A percentile compares a stretch with the other conserved stretches of the same genome.
These are phyloP conservation scores for Aphanocladium album DNA, from an alignment of 2,329 filamentous ascomycete genomes.

Conservation along the genomic window DNA sequence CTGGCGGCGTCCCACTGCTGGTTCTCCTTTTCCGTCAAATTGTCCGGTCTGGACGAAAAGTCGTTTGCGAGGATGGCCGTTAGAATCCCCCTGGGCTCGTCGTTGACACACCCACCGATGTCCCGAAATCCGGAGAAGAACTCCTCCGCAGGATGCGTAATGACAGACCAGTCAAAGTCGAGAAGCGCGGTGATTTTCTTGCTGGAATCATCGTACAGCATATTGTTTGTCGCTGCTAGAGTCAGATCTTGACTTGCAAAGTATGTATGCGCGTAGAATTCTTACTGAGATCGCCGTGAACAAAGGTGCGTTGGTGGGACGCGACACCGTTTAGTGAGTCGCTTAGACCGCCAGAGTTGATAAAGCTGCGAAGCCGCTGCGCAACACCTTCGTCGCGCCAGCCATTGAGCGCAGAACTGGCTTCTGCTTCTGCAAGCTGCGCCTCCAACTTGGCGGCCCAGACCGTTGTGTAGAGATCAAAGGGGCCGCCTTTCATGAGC, in stretches of 20 bases:
- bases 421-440: slow-evolving; percentile 12
- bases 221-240: slow-evolving; percentile 22
- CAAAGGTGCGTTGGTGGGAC: slow-evolving; percentile 12
- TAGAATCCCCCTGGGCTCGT: neutral
- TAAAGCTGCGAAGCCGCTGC: slow-evolving; percentile 16
- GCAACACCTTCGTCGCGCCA: slow-evolving; percentile 18
- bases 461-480: slow-evolving; percentile 15
- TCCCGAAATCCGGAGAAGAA: slow-evolving; percentile 20
- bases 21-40: neutral
- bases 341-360: slow-evolving; percentile 10
- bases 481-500: slow-evolving; percentile 15
- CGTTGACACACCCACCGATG: neutral
- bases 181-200: slow-evolving; percentile 21
- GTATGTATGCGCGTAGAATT: neutral
- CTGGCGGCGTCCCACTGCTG: neutral
- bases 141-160: slow-evolving; percentile 22
- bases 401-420: slow-evolving; percentile 17
- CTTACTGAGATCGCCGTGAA: slow-evolving; percentile 25
- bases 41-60: neutral
- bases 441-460: slow-evolving; percentile 14
- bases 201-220: slow-evolving; percentile 20
- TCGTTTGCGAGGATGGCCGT: neutral
- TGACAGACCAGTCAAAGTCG: slow-evolving; percentile 24
- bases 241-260: neutral
- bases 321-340: slow-evolving; percentile 17